A percentile compares a stretch with the other conserved stretches of the same genome.
phyloP scores from a whole-genome alignment of 805 yeast species.

The Ogataea paradorogensis region DNA sequence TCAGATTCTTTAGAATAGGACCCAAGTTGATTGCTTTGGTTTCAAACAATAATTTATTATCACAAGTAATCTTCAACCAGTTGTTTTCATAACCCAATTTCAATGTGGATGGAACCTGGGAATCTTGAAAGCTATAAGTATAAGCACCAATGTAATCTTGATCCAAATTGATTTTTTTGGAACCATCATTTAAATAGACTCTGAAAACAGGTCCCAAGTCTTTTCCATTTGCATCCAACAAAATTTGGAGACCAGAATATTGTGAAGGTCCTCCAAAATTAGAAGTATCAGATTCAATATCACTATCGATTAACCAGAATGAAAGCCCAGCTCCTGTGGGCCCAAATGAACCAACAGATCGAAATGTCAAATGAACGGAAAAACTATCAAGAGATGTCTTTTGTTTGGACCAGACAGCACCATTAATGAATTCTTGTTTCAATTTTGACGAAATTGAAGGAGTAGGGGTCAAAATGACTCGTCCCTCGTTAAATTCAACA shows the following conservation, averaged over 20 bases:
- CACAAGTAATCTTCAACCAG: slow-evolving; percentile 59
- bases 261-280: slow-evolving; percentile 54
- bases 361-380: slow-evolving; percentile 58
- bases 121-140: slow-evolving; percentile 50
- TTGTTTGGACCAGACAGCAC: slow-evolving; percentile 45
- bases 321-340: slow-evolving; percentile 55
- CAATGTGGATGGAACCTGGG: slow-evolving; percentile 68
- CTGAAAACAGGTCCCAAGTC: slow-evolving; percentile 49
- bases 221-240: slow-evolving; percentile 49
- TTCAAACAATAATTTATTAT: slow-evolving; percentile 68
- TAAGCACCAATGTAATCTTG: slow-evolving; percentile 32
- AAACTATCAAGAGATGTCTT: slow-evolving; percentile 29
- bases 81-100: slow-evolving; percentile 54
- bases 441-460: slow-evolving; percentile 25
- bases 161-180: slow-evolving; percentile 31
- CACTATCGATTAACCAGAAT: slow-evolving; percentile 48
- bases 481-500: slow-evolving; percentile 46
- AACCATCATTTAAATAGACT: slow-evolving; percentile 60
- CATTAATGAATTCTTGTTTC: slow-evolving; percentile 32
- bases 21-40: slow-evolving; percentile 54
- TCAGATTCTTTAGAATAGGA: slow-evolving; percentile 33
- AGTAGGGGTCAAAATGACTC: slow-evolving; percentile 50
- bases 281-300: slow-evolving; percentile 28
- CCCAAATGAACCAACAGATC: slow-evolving; percentile 56
- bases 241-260: slow-evolving; percentile 63